Evolutionary conservation across 179 eudicot genomes (phyloP).

Genomic region (Beta macrorhiza): DNA sequence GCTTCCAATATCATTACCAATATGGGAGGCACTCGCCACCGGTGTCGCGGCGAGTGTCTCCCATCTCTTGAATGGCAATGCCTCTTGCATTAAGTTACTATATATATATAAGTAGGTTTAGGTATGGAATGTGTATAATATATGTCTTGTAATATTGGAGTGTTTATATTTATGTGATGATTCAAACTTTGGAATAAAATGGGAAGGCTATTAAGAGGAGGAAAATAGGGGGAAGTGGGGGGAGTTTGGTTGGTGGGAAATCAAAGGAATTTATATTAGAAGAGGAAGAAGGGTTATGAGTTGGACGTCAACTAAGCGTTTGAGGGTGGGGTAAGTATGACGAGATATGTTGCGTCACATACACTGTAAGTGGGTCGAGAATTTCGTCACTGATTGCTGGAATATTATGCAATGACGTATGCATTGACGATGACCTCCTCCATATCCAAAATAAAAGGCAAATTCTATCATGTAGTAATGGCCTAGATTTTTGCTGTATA

Average conservation of each 20-base stretch:
- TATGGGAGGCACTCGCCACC: not conserved
- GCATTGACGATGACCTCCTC: slow-evolving; percentile 30
- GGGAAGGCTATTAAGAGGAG: not conserved
- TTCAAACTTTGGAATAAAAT: not conserved
- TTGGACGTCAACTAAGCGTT: slow-evolving; percentile 25
- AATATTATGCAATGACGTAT: slow-evolving; percentile 21
- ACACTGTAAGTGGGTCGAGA: slow-evolving; percentile 35
- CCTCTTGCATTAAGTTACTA: slow-evolving; percentile 28
- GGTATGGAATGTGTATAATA: no score
- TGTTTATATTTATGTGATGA: not conserved
- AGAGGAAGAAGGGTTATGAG: slow-evolving; percentile 5
- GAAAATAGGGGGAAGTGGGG: not conserved
- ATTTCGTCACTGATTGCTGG: slow-evolving; percentile 22
- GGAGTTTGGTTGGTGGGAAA: slow-evolving; percentile 12
- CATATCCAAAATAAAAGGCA: slow-evolving; percentile 12
- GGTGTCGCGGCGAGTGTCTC: slow-evolving; percentile 23
- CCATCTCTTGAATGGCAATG: slow-evolving; percentile 41
- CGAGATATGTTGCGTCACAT: slow-evolving; percentile 18
- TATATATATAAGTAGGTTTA: no score
- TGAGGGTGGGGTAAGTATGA: slow-evolving; percentile 24
- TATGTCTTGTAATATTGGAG: not conserved
- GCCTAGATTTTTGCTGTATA: not conserved
- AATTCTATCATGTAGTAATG: slow-evolving; percentile 15
- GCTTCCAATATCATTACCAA: not conserved
- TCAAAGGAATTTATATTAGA: slow-evolving; percentile 19